These are phyloP conservation scores for Ricinus communis DNA, from an alignment of 345 rosid species.

Conservation along the genomic window DNA sequence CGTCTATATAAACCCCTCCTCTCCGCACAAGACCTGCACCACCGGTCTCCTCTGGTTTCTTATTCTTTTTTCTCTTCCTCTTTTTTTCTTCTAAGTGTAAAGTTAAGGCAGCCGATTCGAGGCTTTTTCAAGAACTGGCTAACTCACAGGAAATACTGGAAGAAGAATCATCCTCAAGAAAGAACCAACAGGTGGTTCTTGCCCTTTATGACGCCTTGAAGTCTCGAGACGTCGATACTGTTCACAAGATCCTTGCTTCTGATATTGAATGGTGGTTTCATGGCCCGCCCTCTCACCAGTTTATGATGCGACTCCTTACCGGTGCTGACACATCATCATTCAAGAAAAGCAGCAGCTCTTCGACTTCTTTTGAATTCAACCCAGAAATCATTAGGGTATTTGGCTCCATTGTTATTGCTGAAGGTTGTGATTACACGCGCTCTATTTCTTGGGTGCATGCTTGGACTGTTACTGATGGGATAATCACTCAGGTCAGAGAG, in stretches of 20 bases:
- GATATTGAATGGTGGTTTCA: conserved; percentile 99
- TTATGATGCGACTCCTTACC: conserved; percentile 93
- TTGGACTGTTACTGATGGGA: conserved; percentile 91
- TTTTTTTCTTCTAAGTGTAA: no score
- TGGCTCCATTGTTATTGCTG: conserved; percentile 73
- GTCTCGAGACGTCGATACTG: conserved; percentile 70
- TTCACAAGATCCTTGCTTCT: conserved; percentile 68
- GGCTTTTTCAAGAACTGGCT: conserved; percentile 68
- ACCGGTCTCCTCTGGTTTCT: not conserved
- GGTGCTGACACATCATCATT: conserved; percentile 40
- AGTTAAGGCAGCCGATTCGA: not conserved
- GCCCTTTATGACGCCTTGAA: conserved; percentile 82
- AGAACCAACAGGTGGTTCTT: conserved; percentile 80
- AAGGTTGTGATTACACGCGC: conserved; percentile 65
- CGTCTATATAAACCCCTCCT: conserved; percentile 21
- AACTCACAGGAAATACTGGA: conserved; percentile 55
- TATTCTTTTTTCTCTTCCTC: not conserved
- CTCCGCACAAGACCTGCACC: not conserved
- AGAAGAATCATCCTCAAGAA: conserved; percentile 32
- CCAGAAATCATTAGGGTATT: conserved; percentile 51
- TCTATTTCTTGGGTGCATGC: conserved; percentile 94
- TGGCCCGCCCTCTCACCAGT: conserved; percentile 97
- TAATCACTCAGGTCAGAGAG: conserved; percentile 88
- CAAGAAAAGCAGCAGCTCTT: not conserved
- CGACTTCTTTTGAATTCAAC: conserved; percentile 42